These are phyloP conservation scores for Stramenopiles sp. DNA, from an alignment of 352 stramenopile genomes.

Conservation along the genomic window DNA sequence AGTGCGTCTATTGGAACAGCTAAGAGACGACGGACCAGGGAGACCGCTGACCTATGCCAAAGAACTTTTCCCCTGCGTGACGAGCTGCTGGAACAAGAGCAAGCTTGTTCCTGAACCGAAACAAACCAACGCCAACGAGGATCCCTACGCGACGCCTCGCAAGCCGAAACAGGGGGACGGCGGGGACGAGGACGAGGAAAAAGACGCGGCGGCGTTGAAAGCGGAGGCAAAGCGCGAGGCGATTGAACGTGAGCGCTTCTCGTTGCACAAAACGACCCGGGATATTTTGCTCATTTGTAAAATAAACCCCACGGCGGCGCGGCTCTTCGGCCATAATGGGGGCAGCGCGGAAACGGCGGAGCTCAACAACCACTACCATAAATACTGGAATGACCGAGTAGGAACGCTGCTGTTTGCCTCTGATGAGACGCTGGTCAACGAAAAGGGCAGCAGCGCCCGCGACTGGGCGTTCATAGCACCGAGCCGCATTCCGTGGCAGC, in stretches of 20 bases:
- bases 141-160: too few relatives aligned
- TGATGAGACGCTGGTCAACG: not conserved
- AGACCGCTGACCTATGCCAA: not conserved
- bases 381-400: not conserved
- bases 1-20: not conserved
- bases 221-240: too few relatives aligned
- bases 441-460: not conserved
- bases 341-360: not conserved
- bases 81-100: not conserved
- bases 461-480: not conserved
- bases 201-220: too few relatives aligned
- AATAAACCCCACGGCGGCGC: not conserved
- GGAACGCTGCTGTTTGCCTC: not conserved
- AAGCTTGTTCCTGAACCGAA: not conserved
- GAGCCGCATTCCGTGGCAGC: not conserved
- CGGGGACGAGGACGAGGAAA: not conserved
- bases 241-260: not conserved
- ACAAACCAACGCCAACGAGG: not conserved
- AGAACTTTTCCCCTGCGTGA: not conserved
- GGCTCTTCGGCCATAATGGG: too few relatives aligned
- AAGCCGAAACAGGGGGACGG: too few relatives aligned
- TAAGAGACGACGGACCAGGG: not conserved
- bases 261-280: not conserved
- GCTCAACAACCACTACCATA: not conserved
- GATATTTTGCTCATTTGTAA: not conserved